Base-by-base conservation (phyloP, 2,329 filamentous ascomycete species). In the Sporothrix humicola region DNA sequence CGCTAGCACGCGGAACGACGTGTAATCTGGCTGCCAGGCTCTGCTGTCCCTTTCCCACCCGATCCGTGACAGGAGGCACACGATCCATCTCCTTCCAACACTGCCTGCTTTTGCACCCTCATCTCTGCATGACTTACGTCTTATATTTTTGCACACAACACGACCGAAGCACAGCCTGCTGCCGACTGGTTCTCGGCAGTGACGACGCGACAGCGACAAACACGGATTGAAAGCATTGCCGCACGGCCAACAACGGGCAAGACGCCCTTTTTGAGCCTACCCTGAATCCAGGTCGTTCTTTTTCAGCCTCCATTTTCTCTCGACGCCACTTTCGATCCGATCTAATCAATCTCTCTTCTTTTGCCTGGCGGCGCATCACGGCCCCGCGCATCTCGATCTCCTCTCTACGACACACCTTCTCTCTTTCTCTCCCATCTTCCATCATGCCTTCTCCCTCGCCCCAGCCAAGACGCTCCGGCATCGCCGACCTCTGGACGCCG, bases 381-480 rank as follows among this genome's bases (percentile, higher is more conserved):
- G 20, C 63, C 8, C 20, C 13, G 61, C 20, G 9, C 42, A 48
- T 50, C 66, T 42, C 66, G 48, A 54, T 4, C 1, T 17, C 13
- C 71, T n/a, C 9, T 42, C 23, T 20, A 5, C 68, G 17, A n/a
- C 50, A 23, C 12, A 15, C 42, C 54, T 15, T 37, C 26, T 54
- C 63, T 15, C n/a, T 50, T n/a, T 15, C 10, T 50, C 12, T 42
- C 23, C 8, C 17, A 20, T 58, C 10, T 31, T 37, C 31, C 10
- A 13, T 44, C 12, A 75, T 74, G 75, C 76, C 74, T 20, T 69
- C 75, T 9, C 50, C 76, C 15, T 74, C 75, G 4, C 74, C 75
- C 2, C 74, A 72, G 71, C 70, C 73, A 23, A 54, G 75, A 48
- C 65, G 74, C 17, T 4, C 72, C 26, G 73, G 72, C 61, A 71